These are phyloP conservation scores for Malus sylvestris DNA, from an alignment of 306 rosid species.

Conservation along the genomic window DNA sequence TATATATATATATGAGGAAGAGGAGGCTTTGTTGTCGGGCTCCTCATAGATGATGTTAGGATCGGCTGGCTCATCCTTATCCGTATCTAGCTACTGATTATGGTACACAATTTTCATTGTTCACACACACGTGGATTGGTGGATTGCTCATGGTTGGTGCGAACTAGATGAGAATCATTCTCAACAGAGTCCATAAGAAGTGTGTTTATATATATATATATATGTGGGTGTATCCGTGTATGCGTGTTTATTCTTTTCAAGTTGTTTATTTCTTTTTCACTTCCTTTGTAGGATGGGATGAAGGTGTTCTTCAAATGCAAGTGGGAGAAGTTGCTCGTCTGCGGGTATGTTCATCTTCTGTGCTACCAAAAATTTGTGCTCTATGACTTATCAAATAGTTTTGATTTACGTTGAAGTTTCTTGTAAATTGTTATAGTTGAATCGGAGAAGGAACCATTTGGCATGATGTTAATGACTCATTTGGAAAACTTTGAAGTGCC, in stretches of 20 bases:
- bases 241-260: neutral
- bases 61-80: no score
- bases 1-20: no score
- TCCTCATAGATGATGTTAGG: no score
- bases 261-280: neutral
- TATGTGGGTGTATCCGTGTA: neutral
- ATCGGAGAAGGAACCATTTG: neutral
- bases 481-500: neutral
- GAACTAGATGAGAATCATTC: no score
- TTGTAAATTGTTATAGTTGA: neutral
- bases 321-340: conserved; percentile 94
- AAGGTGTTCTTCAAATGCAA: conserved; percentile 90
- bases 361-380: neutral
- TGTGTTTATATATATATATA: neutral
- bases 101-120: no score
- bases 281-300: conserved; percentile 75
- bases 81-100: no score
- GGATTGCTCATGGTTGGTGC: no score
- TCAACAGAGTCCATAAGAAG: no score
- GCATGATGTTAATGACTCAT: neutral
- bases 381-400: neutral
- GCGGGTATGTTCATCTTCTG: conserved; percentile 46
- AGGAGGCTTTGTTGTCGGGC: no score
- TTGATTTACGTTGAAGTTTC: neutral
- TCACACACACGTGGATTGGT: no score